phyloP scores from a whole-genome alignment of 768 basidiomycete species.

The Lentinula edodes region DNA sequence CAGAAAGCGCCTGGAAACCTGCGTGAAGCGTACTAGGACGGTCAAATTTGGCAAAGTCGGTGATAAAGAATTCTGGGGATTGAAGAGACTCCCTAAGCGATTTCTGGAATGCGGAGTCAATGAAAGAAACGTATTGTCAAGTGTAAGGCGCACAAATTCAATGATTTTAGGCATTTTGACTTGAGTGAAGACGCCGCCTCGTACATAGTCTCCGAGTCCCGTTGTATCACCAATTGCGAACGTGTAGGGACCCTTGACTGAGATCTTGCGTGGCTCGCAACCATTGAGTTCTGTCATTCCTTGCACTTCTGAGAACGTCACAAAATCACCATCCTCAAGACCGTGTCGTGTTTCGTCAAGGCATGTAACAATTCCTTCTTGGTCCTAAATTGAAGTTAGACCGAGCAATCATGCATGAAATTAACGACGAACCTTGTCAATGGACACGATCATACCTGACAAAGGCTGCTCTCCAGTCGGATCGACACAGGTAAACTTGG shows the following conservation, averaged over 20 bases:
- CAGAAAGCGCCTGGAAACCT: slow-evolving; percentile 90
- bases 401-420: neutral
- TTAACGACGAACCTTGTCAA: slow-evolving; percentile 63
- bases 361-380: slow-evolving; percentile 92
- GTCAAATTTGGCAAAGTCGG: slow-evolving; percentile 97
- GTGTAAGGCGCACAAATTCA: slow-evolving; percentile 68
- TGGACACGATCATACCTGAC: slow-evolving; percentile 91
- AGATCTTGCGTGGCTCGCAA: slow-evolving; percentile 86
- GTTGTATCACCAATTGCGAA: slow-evolving; percentile 94
- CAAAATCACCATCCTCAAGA: slow-evolving; percentile 97
- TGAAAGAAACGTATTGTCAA: neutral
- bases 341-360: slow-evolving; percentile 97
- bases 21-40: slow-evolving; percentile 85
- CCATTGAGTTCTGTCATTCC: slow-evolving; percentile 91
- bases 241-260: slow-evolving; percentile 96
- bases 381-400: slow-evolving; percentile 42
- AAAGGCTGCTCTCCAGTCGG: slow-evolving; percentile 96
- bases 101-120: slow-evolving; percentile 54
- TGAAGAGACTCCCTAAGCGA: slow-evolving; percentile 80
- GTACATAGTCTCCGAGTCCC: slow-evolving; percentile 66
- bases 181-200: slow-evolving; percentile 94
- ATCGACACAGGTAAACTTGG: slow-evolving; percentile 92
- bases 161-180: slow-evolving; percentile 98
- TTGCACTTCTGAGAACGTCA: slow-evolving; percentile 93
- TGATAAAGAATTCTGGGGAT: slow-evolving; percentile 83